Conservation (phyloP, 2,329 filamentous ascomycete genomes). For the Neonectria hederae region DNA sequence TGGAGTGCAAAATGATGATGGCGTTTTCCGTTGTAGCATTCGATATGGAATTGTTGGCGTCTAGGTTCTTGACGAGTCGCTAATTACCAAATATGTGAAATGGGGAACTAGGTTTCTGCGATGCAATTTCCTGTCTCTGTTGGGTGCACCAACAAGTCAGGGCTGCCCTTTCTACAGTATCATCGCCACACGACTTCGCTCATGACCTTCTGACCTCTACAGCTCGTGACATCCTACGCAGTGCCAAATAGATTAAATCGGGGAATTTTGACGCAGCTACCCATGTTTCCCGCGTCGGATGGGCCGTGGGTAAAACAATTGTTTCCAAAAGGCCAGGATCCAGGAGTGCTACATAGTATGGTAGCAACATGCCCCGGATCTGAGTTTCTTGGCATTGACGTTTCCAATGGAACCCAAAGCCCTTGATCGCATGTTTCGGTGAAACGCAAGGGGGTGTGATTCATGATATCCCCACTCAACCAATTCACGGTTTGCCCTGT, state of each 20-base stretch:
- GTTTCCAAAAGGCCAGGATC: not conserved
- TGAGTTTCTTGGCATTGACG: not conserved
- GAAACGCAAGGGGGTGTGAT: not conserved
- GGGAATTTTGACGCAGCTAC: not conserved
- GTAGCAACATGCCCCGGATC: not conserved
- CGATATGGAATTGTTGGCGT: too few relatives aligned
- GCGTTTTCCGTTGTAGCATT: not conserved
- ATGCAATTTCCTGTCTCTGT: not conserved
- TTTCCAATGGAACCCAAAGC: not conserved
- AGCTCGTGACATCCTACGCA: not conserved
- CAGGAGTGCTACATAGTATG: not conserved
- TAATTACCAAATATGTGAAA: not conserved
- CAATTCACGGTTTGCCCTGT: not conserved
- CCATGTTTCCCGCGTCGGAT: not conserved
- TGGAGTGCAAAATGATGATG: not conserved
- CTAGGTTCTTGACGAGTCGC: too few relatives aligned
- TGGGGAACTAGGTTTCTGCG: not conserved
- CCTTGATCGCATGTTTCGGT: not conserved
- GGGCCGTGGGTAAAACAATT: not conserved
- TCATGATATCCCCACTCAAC: not conserved
- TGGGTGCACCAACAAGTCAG: not conserved
- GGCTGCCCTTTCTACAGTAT: too few relatives aligned
- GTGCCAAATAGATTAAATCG: not conserved
- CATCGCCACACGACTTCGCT: not conserved
- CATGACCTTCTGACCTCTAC: not conserved